Percentiles rank a stretch among this genome's conserved stretches.
These are phyloP conservation scores for Piloderma croceum DNA, from an alignment of 768 basidiomycete species.

Conservation along the genomic window DNA sequence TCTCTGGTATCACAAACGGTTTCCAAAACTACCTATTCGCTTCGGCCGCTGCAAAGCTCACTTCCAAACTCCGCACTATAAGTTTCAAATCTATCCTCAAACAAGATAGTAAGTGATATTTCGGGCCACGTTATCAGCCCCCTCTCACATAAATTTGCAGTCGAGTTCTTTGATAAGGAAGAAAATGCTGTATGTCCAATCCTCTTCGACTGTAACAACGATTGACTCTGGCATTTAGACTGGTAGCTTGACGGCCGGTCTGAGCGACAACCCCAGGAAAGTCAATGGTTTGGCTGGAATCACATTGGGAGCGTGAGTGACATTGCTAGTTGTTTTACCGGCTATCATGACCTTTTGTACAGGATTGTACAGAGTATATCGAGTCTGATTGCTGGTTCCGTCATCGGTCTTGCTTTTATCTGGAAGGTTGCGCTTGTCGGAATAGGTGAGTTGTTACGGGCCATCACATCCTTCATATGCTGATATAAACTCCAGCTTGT, in stretches of 20 bases:
- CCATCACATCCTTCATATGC: not conserved
- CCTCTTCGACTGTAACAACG: slow-evolving; percentile 1
- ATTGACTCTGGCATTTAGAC: slow-evolving; percentile 40
- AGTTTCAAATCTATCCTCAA: slow-evolving; percentile 45
- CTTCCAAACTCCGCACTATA: slow-evolving; percentile 37
- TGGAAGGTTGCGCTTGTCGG: slow-evolving; percentile 47
- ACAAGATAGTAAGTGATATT: slow-evolving; percentile 42
- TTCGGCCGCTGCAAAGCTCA: slow-evolving; percentile 38
- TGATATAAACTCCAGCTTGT: slow-evolving; percentile 20
- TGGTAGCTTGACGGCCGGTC: slow-evolving; percentile 69
- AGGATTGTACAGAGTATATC: slow-evolving; percentile 44
- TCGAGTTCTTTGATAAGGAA: not conserved
- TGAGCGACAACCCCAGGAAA: slow-evolving; percentile 87
- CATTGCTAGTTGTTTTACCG: not conserved
- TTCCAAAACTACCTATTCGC: slow-evolving; percentile 42
- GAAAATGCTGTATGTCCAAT: no score
- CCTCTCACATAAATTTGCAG: no score
- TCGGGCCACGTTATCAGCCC: no score
- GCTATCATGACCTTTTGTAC: not conserved
- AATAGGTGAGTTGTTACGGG: slow-evolving; percentile 30
- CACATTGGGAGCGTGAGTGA: slow-evolving; percentile 38
- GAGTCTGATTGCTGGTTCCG: slow-evolving; percentile 36
- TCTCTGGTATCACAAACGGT: slow-evolving; percentile 38
- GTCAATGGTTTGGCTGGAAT: slow-evolving; percentile 63
- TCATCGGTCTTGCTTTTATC: slow-evolving; percentile 44